Evolutionary conservation across 139 green algal genomes (phyloP), one percentile per base, ranked within the genome.

Genomic region (Zygnema circumcarinatum): DNA sequence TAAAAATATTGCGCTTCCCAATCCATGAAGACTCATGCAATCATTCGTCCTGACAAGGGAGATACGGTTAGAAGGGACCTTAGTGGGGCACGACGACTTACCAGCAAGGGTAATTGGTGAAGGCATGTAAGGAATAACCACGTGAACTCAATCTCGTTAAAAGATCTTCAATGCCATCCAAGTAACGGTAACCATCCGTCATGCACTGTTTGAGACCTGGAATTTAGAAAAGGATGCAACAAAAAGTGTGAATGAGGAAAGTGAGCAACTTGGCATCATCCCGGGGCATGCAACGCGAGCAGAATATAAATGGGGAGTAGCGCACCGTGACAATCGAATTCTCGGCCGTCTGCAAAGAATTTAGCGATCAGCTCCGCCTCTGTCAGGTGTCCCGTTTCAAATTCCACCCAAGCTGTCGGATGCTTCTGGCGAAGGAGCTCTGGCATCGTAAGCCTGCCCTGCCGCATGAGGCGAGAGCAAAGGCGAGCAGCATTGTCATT

Each of bases 71-170:
- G n/a, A n/a, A n/a, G n/a, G n/a, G n/a, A n/a, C n/a, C n/a, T n/a
- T n/a, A n/a, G n/a, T n/a, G n/a, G n/a, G n/a, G n/a, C n/a, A n/a
- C n/a, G n/a, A n/a, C n/a, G n/a, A 67, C 36, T 33, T 87, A 95
- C 94, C 95, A 97, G 39, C 75, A 42, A 0, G 94, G 95, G 88
- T 97, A 98, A 87, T 97, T 97, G 76, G 86, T 92, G 53, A 95
- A 90, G 38, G 94, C 91, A 76, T 97, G 94, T 76, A 96, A 88
- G 52, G 92, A 82, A 38, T 94, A 94, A 38, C 94, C 94, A 1
- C 83, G 69, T 0, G 2, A 33, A 1, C 92, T 87, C 35, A 98
- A 89, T 0, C 86, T 78, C 40, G 80, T 22, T 74, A 98, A 87
- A 80, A 98, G 67, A 3, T 86, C 16, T 67, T 95, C 91, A 88